Evolutionary conservation across 2,329 filamentous ascomycete genomes (phyloP).

Genomic region (Rutstroemia sp.): DNA sequence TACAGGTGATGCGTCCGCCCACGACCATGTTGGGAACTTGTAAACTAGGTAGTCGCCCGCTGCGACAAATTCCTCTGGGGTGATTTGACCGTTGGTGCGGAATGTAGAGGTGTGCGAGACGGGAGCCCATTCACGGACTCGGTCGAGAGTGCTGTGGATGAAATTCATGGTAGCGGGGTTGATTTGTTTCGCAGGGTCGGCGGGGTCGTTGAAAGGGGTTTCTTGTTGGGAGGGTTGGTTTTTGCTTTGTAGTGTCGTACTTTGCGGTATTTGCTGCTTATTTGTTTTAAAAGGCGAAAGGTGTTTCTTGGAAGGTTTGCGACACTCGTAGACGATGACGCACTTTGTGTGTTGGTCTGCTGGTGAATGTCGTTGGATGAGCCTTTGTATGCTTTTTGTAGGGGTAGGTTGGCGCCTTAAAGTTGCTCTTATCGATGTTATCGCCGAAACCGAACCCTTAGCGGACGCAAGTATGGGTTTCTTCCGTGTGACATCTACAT

Average conservation of each 20-base stretch:
- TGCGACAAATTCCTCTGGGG: slow-evolving; percentile 90
- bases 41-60: slow-evolving; percentile 97
- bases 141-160: slow-evolving; percentile 87
- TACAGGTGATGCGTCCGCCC: slow-evolving; percentile 81
- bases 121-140: slow-evolving; percentile 85
- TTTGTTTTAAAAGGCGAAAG: neutral
- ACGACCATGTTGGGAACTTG: slow-evolving; percentile 98
- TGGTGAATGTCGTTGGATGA: neutral
- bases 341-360: neutral
- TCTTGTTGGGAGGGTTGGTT: neutral
- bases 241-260: neutral
- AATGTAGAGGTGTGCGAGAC: slow-evolving; percentile 89
- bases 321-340: neutral
- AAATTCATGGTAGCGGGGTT: slow-evolving; percentile 60
- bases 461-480: neutral
- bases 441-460: slow-evolving; percentile 1
- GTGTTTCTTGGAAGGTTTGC: neutral
- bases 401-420: neutral
- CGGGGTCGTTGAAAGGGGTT: neutral
- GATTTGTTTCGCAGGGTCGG: slow-evolving; percentile 6
- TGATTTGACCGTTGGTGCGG: slow-evolving; percentile 88
- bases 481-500: neutral
- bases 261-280: neutral
- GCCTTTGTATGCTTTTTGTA: neutral
- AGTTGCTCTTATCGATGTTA: slow-evolving; percentile 8